Base-by-base conservation (phyloP, 495 filamentous ascomycete species). In the Pseudomonodictys pantanalensis region DNA sequence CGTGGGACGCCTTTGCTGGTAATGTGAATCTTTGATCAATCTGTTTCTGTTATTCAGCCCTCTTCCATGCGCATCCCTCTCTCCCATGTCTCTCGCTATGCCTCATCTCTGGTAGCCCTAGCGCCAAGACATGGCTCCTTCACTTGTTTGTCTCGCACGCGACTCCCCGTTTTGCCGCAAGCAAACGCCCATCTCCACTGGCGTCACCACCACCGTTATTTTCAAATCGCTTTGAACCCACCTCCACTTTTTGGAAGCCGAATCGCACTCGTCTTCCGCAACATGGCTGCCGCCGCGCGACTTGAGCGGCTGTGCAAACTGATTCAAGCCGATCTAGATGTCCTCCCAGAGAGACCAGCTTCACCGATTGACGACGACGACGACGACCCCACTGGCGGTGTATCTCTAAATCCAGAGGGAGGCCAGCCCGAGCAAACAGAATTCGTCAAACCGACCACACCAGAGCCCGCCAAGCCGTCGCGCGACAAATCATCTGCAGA, bases 361-460 rank as follows among this genome's bases (percentile, higher is more conserved):
- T 20, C 47, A 5, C 32, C 17, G 22, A 35, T 43, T 10, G 2
- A 41, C 1, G 22, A 49, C 9, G 51, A 32, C 29, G 61, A 64
- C 42, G 45, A 64, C 23, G 52, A 57, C 11, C 22, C 25, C 10
- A n/a, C 38, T 22, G 62, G 56, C 51, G 62, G 62, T 35, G 56
- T 65, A 1, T 20, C 43, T 42, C 29, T 62, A 1, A n/a, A 12
- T 32, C 26, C 38, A 10, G 7, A 33, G 11, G 10, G 17, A 12
- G 20, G 25, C 12, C 33, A 45, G 25, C 48, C 46, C 29, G 30
- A 33, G 20, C 39, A 17, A 18, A 42, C 23, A 11, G 3, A 20
- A 8, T 8, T 12, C n/a, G 38, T 41, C 26, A 41, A 55, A 10
- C 25, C 26, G 6, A 28, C 24, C 46, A 8, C 1, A 5, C 46